Conservation (phyloP, 2,329 filamentous ascomycete species). For the Ophiostoma tasmaniense region DNA sequence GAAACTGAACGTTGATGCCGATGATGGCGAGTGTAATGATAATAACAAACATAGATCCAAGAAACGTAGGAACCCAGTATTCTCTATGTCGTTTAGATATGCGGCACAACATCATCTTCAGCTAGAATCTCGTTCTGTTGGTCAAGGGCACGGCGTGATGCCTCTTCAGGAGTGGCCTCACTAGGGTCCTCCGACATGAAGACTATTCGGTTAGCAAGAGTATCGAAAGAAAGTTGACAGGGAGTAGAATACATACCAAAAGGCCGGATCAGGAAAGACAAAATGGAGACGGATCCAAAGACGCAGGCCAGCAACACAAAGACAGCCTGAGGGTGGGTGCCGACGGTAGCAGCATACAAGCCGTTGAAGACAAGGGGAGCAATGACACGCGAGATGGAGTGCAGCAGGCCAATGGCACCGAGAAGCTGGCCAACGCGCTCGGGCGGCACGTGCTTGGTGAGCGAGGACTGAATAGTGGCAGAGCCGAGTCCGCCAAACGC, state of each 20-base stretch:
- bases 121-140: conserved; percentile 14
- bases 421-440: conserved; percentile 80
- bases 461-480: conserved; percentile 71
- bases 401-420: conserved; percentile 76
- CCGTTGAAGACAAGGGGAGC: conserved; percentile 78
- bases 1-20: too few relatives aligned
- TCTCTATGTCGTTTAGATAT: too few relatives aligned
- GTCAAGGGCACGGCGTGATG: conserved; percentile 1
- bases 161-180: conserved; percentile 5
- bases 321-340: conserved; percentile 67
- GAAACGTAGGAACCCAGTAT: too few relatives aligned
- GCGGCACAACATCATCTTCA: conserved; percentile 23
- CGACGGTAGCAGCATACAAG: conserved; percentile 75
- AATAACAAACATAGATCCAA: background rate
- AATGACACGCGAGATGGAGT: conserved; percentile 70
- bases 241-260: conserved; percentile 47
- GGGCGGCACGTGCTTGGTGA: conserved; percentile 85
- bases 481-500: conserved; percentile 76
- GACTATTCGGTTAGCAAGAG: conserved; percentile 6
- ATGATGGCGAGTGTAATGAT: background rate
- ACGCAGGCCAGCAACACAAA: conserved; percentile 65
- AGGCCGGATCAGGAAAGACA: conserved; percentile 63
- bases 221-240: conserved; percentile 20
- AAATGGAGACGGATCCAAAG: conserved; percentile 57
- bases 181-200: conserved; percentile 4